Base-by-base conservation (phyloP, 2,329 filamentous ascomycete species). In the Sporothrix curviconia region DNA sequence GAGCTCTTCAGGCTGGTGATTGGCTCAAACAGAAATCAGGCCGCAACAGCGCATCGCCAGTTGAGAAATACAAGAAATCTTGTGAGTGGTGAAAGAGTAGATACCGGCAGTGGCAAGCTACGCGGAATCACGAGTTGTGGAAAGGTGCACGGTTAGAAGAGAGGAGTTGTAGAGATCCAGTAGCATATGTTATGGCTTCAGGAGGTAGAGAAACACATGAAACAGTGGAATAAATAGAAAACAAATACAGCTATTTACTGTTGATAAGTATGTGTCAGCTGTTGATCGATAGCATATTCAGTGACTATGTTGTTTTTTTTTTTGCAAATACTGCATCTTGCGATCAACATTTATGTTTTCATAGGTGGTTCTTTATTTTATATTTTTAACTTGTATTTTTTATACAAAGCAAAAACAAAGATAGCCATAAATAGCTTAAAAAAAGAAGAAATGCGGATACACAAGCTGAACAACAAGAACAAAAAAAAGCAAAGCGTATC, bases 1-100 rank as follows among this genome's bases (percentile, higher is more conserved):
- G 40, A 56, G 55, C 59, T 58, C 42, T 58, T 56, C 36, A 56
- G 56, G 46, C n/a, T 4, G 49, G 34, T 51, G 49, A 51, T 51
- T 51, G 34, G 49, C 32, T 15, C 7, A 12, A 17, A 5, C 17
- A 9, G 14, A 7, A n/a, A 15, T 4, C 37, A 50, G 24, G 34
- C 14, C 36, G 17, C 32, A 30, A 44, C 50, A 12, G 53, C 46
- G 53, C 54, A 17, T 25, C 25, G 37, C 14, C 14, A 30, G 14
- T 14, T 15, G 22, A 5, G 28, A 32, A 32, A 32, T 32, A 11
- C 28, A 11, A n/a, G n/a, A n/a, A n/a, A n/a, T n/a, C n/a, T n/a
- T n/a, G n/a, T n/a, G n/a, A n/a, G n/a, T n/a, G n/a, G n/a, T n/a
- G n/a, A n/a, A n/a, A n/a, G n/a, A n/a, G n/a, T n/a, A n/a, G n/a